Evolutionary conservation across 106 monocot species (phyloP).

Genomic region (Hemerocallis citrina): DNA sequence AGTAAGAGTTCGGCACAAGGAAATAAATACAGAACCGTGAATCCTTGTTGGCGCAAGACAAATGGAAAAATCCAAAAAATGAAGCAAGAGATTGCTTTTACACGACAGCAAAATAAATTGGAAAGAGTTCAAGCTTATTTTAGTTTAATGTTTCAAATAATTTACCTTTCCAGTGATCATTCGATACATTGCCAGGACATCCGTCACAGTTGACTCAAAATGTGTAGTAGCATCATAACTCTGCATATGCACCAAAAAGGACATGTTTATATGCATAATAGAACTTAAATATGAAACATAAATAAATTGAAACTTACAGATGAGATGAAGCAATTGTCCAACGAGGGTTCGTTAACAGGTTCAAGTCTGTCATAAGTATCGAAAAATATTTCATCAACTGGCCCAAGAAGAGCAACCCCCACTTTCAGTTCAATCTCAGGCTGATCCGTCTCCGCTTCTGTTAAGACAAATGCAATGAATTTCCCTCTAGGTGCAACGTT

Average conservation of each 20-base stretch:
- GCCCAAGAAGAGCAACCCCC: conserved; percentile 87
- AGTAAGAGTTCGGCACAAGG: too few species aligned
- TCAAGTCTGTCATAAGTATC: conserved; percentile 83
- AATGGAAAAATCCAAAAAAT: too few species aligned
- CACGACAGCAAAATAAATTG: too few species aligned
- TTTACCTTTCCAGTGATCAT: conserved; percentile 97
- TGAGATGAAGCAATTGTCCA: conserved; percentile 96
- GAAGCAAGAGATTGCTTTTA: too few species aligned
- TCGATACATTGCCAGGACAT: conserved; percentile 85
- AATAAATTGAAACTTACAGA: conserved; percentile 41
- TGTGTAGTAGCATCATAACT: conserved; percentile 98
- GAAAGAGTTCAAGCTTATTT: too few species aligned
- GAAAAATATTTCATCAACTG: conserved; percentile 89
- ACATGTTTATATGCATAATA: neutral
- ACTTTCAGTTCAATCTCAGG: conserved; percentile 68
- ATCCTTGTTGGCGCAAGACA: too few species aligned
- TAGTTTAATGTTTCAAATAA: too few species aligned
- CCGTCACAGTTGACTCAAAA: conserved; percentile 89
- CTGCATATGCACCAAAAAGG: conserved; percentile 31
- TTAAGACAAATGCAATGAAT: conserved; percentile 92
- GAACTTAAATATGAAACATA: neutral
- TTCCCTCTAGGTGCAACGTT: conserved; percentile 93
- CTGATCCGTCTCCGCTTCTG: conserved; percentile 86
- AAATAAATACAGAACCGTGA: too few species aligned
- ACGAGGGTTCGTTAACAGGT: conserved; percentile 74